Percentiles rank a stretch among this genome's conserved stretches.
phyloP scores from a whole-genome alignment of 2,329 filamentous ascomycete species.

The Ilyonectria robusta region DNA sequence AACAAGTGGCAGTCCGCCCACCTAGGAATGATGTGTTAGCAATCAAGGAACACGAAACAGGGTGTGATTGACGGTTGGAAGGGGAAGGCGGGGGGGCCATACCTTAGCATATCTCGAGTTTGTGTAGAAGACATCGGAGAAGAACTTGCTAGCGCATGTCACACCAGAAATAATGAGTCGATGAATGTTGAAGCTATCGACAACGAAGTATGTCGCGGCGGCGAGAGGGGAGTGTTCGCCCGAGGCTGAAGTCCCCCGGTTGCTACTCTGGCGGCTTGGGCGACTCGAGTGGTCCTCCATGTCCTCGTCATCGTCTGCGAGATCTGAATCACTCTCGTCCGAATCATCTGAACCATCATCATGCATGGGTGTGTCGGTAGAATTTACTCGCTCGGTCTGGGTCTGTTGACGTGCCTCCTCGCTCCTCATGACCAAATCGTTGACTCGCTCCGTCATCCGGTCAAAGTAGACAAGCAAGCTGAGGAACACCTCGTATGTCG shows the following conservation, averaged over 20 bases:
- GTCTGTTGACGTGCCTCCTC: constrained; percentile 64
- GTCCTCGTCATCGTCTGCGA: constrained; percentile 61
- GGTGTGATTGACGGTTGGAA: neutral
- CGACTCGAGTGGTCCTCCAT: constrained; percentile 51
- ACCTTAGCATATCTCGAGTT: constrained; percentile 99
- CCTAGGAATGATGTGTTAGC: constrained; percentile 67
- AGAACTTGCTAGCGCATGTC: constrained; percentile 99
- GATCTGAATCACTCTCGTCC: constrained; percentile 65
- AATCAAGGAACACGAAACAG: neutral
- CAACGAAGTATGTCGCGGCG: constrained; percentile 82
- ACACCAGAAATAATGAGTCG: constrained; percentile 96
- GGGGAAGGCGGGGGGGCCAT: constrained; percentile 47
- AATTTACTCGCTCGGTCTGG: constrained; percentile 28
- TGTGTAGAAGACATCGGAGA: constrained; percentile 98
- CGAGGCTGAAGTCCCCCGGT: constrained; percentile 37
- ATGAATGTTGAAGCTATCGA: constrained; percentile 99
- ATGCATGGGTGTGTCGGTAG: constrained; percentile 51
- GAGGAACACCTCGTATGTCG: constrained; percentile 97
- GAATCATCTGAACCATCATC: constrained; percentile 46
- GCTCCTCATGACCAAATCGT: constrained; percentile 81
- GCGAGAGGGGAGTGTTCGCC: constrained; percentile 43
- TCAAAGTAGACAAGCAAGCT: constrained; percentile 98
- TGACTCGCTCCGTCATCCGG: constrained; percentile 97
- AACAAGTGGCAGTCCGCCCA: constrained; percentile 90
- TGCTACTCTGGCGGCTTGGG: constrained; percentile 42